phyloP scores from a whole-genome alignment of 1,284 basidiomycete species.

The Cutaneotrichosporon cutaneum region DNA sequence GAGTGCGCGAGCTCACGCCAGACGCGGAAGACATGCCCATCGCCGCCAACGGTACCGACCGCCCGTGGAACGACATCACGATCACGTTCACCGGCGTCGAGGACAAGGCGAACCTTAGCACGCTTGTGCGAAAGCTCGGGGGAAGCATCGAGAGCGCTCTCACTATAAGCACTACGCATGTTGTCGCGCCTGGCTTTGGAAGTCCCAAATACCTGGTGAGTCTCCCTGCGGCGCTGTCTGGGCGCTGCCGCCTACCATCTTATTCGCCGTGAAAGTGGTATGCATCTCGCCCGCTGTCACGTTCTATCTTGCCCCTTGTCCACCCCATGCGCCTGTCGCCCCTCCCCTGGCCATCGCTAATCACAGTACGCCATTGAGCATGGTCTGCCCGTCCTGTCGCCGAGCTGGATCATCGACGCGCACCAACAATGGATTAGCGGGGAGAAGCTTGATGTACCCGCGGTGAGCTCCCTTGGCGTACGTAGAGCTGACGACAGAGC shows the following conservation, averaged over 20 bases:
- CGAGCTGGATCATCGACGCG: slow-evolving; percentile 40
- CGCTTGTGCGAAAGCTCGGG: slow-evolving; percentile 33
- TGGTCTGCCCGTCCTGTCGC: slow-evolving; percentile 41
- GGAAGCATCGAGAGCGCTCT: slow-evolving; percentile 42
- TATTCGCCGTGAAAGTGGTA: background rate
- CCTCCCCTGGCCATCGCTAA: slow-evolving; percentile 9
- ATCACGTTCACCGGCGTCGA: slow-evolving; percentile 50
- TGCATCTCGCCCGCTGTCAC: background rate
- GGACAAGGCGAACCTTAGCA: slow-evolving; percentile 36
- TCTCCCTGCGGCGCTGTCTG: background rate
- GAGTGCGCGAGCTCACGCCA: slow-evolving; percentile 16
- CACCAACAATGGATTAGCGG: slow-evolving; percentile 37
- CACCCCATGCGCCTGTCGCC: background rate
- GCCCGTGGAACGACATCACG: slow-evolving; percentile 39
- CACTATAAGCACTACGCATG: slow-evolving; percentile 45
- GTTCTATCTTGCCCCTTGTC: background rate
- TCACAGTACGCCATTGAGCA: slow-evolving; percentile 46
- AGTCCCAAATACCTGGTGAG: slow-evolving; percentile 48
- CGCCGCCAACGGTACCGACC: slow-evolving; percentile 11
- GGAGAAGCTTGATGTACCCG: slow-evolving; percentile 32
- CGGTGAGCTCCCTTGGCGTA: slow-evolving; percentile 15
- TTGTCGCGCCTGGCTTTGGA: slow-evolving; percentile 36
- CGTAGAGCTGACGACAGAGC: slow-evolving; percentile 21
- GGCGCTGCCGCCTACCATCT: too few relatives aligned
- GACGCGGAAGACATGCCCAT: slow-evolving; percentile 32